Evolutionary conservation across 257 asterid genomes (phyloP).

Genomic region (Echium plantagineum): DNA sequence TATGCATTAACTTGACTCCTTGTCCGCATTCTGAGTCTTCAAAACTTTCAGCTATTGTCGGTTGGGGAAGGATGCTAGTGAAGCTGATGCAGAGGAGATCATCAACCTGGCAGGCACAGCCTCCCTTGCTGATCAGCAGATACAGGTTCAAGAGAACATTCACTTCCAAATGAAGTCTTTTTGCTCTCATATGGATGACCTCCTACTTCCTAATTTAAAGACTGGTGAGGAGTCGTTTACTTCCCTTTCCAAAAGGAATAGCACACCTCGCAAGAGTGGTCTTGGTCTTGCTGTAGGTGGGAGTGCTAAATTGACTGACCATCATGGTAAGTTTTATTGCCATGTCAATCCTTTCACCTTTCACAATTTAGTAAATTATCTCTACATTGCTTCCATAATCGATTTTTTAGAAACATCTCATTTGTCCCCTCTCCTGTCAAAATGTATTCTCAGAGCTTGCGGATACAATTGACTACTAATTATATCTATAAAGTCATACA

Average conservation of each 20-base stretch:
- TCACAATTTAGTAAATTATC: too few relatives aligned
- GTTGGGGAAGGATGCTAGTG: slow-evolving; percentile 68
- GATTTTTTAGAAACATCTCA: background rate
- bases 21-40: slow-evolving; percentile 6
- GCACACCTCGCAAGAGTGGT: slow-evolving; percentile 46
- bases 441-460: too few relatives aligned
- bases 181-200: slow-evolving; percentile 54
- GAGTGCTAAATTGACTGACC: slow-evolving; percentile 18
- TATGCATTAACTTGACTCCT: background rate
- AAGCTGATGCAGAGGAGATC: slow-evolving; percentile 79
- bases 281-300: slow-evolving; percentile 73
- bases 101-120: slow-evolving; percentile 67
- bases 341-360: background rate
- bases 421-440: background rate
- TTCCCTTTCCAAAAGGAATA: slow-evolving; percentile 24
- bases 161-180: slow-evolving; percentile 49
- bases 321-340: slow-evolving; percentile 32
- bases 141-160: slow-evolving; percentile 82
- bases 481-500: too few relatives aligned
- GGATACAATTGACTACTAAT: too few relatives aligned
- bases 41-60: slow-evolving; percentile 58
- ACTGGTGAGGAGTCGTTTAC: slow-evolving; percentile 9
- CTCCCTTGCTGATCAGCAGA: slow-evolving; percentile 59
- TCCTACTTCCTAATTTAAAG: slow-evolving; percentile 49
- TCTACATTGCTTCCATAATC: background rate